A percentile compares a stretch with the other conserved stretches of the same genome.
phyloP scores from a whole-genome alignment of 2,329 filamentous ascomycete species.

The Exserohilum turcica region DNA sequence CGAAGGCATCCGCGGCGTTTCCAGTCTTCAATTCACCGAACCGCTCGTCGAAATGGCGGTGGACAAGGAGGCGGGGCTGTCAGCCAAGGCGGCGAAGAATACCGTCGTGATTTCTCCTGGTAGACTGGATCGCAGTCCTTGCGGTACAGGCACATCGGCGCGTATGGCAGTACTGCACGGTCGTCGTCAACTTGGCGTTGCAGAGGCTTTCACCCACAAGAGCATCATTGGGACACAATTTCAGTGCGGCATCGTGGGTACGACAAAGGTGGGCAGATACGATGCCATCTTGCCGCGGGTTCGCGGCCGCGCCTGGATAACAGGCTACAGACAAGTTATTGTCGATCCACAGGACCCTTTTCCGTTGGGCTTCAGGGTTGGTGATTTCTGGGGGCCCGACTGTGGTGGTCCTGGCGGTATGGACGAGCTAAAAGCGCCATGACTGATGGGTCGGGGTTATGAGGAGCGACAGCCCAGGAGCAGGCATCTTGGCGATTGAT shows the following conservation, averaged over 20 bases:
- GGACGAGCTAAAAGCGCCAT: too few relatives aligned
- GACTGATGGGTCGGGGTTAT: too few relatives aligned
- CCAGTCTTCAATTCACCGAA: conserved; percentile 48
- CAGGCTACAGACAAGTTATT: conserved; percentile 52
- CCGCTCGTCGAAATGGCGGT: conserved; percentile 29
- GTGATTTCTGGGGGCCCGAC: conserved; percentile 32
- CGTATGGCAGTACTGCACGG: conserved; percentile 53
- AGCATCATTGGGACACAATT: conserved; percentile 55
- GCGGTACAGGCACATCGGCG: conserved; percentile 54
- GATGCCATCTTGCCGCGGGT: conserved; percentile 51
- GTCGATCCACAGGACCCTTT: conserved; percentile 54
- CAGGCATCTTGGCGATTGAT: neutral
- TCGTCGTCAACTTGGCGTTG: conserved; percentile 46
- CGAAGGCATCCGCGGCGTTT: conserved; percentile 50
- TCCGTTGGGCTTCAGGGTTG: conserved; percentile 48
- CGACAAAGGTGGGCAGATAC: conserved; percentile 48
- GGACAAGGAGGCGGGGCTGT: neutral
- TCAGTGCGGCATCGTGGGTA: conserved; percentile 45
- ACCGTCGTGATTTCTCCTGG: conserved; percentile 54
- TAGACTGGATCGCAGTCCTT: conserved; percentile 55
- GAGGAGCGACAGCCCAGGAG: too few relatives aligned
- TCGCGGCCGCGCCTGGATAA: conserved; percentile 55
- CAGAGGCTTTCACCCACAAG: conserved; percentile 47
- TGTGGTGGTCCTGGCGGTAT: neutral
- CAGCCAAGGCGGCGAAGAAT: conserved; percentile 25